These are phyloP conservation scores for Hibiscus mutabilis DNA, from an alignment of 345 rosid genomes.

Conservation along the genomic window DNA sequence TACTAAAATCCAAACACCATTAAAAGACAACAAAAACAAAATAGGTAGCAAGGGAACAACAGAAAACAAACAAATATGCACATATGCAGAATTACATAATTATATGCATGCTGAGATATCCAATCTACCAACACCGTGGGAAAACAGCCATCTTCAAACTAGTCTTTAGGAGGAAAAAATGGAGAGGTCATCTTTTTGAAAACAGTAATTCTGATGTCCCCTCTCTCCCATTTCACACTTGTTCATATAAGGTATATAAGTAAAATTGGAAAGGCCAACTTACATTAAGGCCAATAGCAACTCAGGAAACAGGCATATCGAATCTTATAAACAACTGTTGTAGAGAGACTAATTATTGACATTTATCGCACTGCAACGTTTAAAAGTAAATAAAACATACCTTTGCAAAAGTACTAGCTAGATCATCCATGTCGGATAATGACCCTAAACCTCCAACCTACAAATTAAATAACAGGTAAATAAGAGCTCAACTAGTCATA, in stretches of 20 bases:
- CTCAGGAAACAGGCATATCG: not conserved
- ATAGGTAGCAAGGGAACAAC: not conserved
- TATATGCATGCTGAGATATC: not conserved
- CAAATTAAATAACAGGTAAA: conserved; percentile 2
- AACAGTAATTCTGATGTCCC: too few species aligned
- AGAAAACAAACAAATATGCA: not conserved
- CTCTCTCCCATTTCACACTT: not conserved
- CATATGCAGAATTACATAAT: not conserved
- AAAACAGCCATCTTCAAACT: not conserved
- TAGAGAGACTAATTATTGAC: not conserved
- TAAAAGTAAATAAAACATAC: conserved; percentile 24
- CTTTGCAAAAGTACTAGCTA: conserved; percentile 90
- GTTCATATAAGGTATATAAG: not conserved
- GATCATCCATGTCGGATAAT: conserved; percentile 77
- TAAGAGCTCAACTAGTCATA: not conserved
- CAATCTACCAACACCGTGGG: not conserved
- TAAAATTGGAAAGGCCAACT: too few species aligned
- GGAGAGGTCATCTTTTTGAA: not conserved
- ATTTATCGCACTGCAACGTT: not conserved
- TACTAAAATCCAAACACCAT: not conserved
- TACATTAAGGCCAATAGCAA: not conserved
- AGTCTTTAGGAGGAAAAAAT: not conserved
- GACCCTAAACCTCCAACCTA: conserved; percentile 65
- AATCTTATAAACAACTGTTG: not conserved
- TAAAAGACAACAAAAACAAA: not conserved